Evolutionary conservation across 257 asterid species (phyloP), one percentile per base, ranked within the genome.

Genomic region (Hygrophila difformis): DNA sequence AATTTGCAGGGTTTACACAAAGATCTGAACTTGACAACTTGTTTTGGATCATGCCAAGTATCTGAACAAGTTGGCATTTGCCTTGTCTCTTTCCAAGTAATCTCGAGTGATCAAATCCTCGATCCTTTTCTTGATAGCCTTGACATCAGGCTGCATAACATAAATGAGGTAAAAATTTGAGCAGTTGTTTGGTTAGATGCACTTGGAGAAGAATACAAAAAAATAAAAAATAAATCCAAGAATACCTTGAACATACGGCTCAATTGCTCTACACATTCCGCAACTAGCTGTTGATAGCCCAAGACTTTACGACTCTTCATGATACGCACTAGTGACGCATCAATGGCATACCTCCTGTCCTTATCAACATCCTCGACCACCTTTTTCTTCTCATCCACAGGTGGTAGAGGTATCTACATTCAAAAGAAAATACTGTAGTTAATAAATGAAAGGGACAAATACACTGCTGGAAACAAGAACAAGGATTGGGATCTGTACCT

Each of bases 331-430:
- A 91, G 80, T 17, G 99, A 86, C 53, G 99, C 99, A 60, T 91
- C 99, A 53, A 91, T 91, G 24, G 99, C 97, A 50, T 91, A 91
- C 39, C 99, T 66, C 42, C 99, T 77, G 62, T 91, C 99, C 74
- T 91, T 91, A 21, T 91, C 97, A 57, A 91, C 99, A 61, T 91
- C 99, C 75, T 91, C 99, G 18, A 91, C 80, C 6, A 91, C 99
- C 65, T 83, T 91, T 72, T 87, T 91, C 68, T 81, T 87, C 79
- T 91, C 99, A 50, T 91, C 99, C 60, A 91, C 97, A 0, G 99
- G 99, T 29, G 99, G 99, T 18, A 91, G 85, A 39, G 99, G 97
- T 29, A 91, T 76, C 99, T 91, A 71, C 52, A 61, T 5, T 3
- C 31, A 5, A 26, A 26, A 3, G 8, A 26, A 26, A 26, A 5